These are phyloP conservation scores for Hypomyces perniciosus DNA, from an alignment of 2,329 filamentous ascomycete species.

Conservation along the genomic window DNA sequence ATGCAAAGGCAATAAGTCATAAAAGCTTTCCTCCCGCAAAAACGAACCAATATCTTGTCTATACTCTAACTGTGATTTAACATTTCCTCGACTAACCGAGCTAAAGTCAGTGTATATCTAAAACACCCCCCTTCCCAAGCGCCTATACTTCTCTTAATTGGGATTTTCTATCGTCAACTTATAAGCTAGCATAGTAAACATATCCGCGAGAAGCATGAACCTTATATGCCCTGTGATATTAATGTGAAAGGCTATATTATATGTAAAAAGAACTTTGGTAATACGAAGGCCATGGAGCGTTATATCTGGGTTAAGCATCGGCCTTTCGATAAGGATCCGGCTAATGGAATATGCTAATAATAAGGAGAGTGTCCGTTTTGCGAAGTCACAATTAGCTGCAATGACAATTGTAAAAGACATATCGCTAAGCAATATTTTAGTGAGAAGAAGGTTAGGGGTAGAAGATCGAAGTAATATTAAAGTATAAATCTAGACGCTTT, in stretches of 20 bases:
- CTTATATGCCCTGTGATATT: not conserved
- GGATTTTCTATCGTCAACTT: not conserved
- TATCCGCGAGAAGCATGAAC: not conserved
- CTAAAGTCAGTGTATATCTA: not conserved
- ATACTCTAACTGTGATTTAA: not conserved
- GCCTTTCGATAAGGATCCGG: not conserved
- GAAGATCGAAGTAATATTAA: too few relatives aligned
- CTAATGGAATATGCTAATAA: not conserved
- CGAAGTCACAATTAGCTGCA: too few relatives aligned
- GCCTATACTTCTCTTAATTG: not conserved
- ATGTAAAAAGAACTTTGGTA: not conserved
- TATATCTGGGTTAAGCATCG: not conserved
- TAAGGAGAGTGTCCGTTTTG: too few relatives aligned
- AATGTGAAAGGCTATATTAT: not conserved
- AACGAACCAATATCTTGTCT: not conserved
- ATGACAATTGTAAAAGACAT: too few relatives aligned
- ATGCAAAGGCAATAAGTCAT: not conserved
- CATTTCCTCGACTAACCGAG: conserved; percentile 1
- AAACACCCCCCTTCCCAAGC: not conserved
- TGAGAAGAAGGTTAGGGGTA: too few relatives aligned
- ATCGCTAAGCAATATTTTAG: too few relatives aligned
- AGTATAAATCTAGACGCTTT: too few relatives aligned
- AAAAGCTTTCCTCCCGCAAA: not conserved
- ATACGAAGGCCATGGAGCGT: not conserved
- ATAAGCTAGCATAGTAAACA: not conserved